Base-by-base conservation (phyloP, 176 grass and related monocot genomes). In the Alopecurus myosuroides region DNA sequence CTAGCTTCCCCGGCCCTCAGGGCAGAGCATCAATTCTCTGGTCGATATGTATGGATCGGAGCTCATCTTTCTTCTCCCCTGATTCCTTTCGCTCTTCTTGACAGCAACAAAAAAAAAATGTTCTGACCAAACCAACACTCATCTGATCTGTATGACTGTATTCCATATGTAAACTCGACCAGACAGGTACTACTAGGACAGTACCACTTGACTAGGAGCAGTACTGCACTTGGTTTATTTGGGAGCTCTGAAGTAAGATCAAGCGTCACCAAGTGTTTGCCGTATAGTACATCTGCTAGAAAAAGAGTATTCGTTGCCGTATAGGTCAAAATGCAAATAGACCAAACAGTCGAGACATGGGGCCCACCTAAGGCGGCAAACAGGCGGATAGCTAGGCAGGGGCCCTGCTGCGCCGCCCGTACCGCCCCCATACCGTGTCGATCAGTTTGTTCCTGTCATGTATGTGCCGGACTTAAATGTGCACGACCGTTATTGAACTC, bases 21-120 rank as follows among this genome's bases (percentile, higher is more conserved):
- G 82, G 83, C 82, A 81, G 25, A 40, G 58, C 82, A 67, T 76
- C 67, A 80, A 76, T 76, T 66, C 55, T 15, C 80, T 10, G 26
- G 53, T 44, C 23, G 34, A 63, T 52, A 29, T 70, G 29, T 57
- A 12, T 48, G 22, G 42, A 29, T 17, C 15, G 18, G n/a, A n/a
- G 4, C 5, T n/a, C 22, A 33, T 17, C 50, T 39, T 34, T 69
- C 35, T 69, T 68, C 64, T 36, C 2, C 14, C 62, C 18, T 48
- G 23, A 49, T 73, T 61, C 46, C 26, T 56, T 11, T 85, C 61
- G 58, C n/a, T 70, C 19, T 42, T 45, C 61, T n/a, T 29, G 11
- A 77, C 73, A 41, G 51, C 3, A 0, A 28, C n/a, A n/a, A 28
- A 9, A 28, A 29, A 5, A 69, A 35, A 49, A 49, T 15, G 17